phyloP scores from a whole-genome alignment of 352 stramenopile species.

The Phytophthora sansomeana region DNA sequence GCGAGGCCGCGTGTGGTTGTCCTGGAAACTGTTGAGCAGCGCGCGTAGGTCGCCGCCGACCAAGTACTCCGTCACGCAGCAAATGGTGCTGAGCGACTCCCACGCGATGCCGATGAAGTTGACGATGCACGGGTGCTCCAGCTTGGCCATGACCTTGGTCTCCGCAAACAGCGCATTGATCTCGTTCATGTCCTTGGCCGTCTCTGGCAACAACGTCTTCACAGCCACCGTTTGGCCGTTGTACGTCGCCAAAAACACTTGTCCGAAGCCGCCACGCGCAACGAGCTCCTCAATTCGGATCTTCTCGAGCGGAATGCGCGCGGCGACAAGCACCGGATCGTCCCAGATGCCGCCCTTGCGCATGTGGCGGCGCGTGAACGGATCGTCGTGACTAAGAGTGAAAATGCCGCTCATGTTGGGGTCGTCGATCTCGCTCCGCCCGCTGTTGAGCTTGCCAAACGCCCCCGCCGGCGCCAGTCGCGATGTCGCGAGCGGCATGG shows the following conservation, averaged over 20 bases:
- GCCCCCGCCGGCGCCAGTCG: slow-evolving; percentile 20
- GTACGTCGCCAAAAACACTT: slow-evolving; percentile 60
- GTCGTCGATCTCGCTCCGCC: slow-evolving; percentile 2
- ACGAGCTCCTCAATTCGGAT: slow-evolving; percentile 51
- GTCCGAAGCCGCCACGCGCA: slow-evolving; percentile 57
- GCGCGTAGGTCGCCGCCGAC: slow-evolving; percentile 51
- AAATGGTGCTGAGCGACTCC: slow-evolving; percentile 50
- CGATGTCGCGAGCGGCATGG: slow-evolving; percentile 19
- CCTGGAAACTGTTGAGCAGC: slow-evolving; percentile 48
- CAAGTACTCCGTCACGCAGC: slow-evolving; percentile 61
- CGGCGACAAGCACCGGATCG: slow-evolving; percentile 44
- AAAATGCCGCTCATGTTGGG: slow-evolving; percentile 19
- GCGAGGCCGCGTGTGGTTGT: slow-evolving; percentile 28
- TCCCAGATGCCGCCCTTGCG: slow-evolving; percentile 47
- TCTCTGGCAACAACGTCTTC: slow-evolving; percentile 64
- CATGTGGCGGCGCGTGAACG: slow-evolving; percentile 35
- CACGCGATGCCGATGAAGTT: slow-evolving; percentile 73
- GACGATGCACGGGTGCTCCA: slow-evolving; percentile 74
- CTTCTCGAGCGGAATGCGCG: slow-evolving; percentile 56
- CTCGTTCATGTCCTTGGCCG: slow-evolving; percentile 56
- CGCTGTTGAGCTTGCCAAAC: slow-evolving; percentile 9
- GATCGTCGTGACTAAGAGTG: slow-evolving; percentile 16
- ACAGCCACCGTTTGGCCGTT: slow-evolving; percentile 58
- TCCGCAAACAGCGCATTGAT: slow-evolving; percentile 63
- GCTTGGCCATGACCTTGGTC: slow-evolving; percentile 61